Conservation (phyloP, 192 early-diverging fungal species). For the Coemansia sp. region DNA sequence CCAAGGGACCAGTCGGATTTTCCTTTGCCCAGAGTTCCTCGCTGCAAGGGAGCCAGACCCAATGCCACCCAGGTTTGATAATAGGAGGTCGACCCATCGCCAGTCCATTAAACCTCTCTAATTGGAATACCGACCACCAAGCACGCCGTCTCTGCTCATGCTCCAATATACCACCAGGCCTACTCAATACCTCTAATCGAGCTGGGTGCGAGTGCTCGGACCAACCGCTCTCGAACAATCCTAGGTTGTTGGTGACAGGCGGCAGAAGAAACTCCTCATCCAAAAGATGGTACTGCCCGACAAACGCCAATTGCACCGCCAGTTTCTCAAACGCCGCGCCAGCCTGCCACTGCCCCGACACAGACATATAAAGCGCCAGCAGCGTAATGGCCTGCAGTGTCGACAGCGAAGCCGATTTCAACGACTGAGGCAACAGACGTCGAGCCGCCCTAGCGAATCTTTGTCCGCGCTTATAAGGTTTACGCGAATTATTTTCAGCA, state of each 20-base stretch:
- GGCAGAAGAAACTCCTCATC: conserved; percentile 56
- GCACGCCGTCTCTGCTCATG: conserved; percentile 51
- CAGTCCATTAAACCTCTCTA: conserved; percentile 54
- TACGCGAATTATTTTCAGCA: background rate
- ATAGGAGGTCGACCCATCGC: conserved; percentile 56
- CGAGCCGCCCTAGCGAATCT: conserved; percentile 32
- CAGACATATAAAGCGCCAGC: conserved; percentile 47
- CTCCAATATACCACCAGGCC: conserved; percentile 43
- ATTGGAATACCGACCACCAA: conserved; percentile 55
- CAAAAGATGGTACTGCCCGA: conserved; percentile 52
- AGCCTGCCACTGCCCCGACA: conserved; percentile 51
- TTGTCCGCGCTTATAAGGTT: conserved; percentile 36
- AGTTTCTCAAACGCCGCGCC: conserved; percentile 49
- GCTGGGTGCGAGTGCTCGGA: conserved; percentile 49
- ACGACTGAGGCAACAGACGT: conserved; percentile 23
- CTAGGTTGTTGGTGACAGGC: conserved; percentile 49
- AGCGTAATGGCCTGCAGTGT: conserved; percentile 46
- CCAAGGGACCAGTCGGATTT: conserved; percentile 34
- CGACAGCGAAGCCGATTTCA: conserved; percentile 18
- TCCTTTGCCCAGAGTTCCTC: conserved; percentile 47
- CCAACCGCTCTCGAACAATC: conserved; percentile 49
- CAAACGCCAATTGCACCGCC: conserved; percentile 52
- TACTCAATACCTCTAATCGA: conserved; percentile 44
- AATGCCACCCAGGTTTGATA: conserved; percentile 57
- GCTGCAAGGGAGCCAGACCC: conserved; percentile 56